Evolutionary conservation across 345 rosid species (phyloP).

Genomic region (Syzygium aromaticum): DNA sequence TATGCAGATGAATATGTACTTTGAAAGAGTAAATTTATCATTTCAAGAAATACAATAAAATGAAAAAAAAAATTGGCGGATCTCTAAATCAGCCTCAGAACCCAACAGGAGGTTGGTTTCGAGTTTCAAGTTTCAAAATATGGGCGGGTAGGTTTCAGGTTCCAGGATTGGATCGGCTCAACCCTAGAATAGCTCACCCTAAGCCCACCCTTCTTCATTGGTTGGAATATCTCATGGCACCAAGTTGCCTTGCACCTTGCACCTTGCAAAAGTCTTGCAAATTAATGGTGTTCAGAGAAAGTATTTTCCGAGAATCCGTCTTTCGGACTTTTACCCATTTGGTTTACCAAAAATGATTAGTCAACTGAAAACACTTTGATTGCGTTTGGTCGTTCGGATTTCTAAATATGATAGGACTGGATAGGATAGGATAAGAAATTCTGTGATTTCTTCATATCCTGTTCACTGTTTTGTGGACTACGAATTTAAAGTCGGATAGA

Average conservation of each 20-base stretch:
- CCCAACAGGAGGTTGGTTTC: not conserved
- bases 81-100: not conserved
- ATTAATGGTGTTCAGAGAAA: not conserved
- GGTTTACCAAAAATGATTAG: no score
- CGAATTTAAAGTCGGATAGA: no score
- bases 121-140: not conserved
- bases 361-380: no score
- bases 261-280: not conserved
- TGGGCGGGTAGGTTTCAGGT: not conserved
- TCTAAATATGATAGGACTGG: no score
- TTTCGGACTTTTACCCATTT: no score
- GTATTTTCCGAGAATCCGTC: no score
- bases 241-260: not conserved
- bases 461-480: no score
- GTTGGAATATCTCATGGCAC: not conserved
- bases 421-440: no score
- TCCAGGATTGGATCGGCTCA: rapidly evolving
- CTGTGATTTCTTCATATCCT: no score
- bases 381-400: no score
- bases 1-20: not conserved
- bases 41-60: not conserved
- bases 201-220: not conserved
- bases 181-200: not conserved
- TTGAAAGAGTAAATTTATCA: not conserved
- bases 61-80: no score